Base-by-base conservation (phyloP, 164 flowering plant species). In the Aristolochia californica region DNA sequence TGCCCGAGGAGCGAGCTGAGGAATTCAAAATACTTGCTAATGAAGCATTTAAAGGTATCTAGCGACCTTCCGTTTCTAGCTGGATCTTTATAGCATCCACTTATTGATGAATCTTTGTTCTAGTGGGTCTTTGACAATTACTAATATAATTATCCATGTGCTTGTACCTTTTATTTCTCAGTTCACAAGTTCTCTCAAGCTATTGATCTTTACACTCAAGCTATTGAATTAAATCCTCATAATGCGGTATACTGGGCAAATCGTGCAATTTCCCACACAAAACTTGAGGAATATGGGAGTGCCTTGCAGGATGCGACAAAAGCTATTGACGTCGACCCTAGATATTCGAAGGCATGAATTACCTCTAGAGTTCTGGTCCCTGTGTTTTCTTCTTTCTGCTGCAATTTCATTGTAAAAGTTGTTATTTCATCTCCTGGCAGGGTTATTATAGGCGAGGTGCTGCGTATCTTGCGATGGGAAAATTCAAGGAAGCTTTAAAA, bases 391-490 rank as follows among this genome's bases (percentile, higher is more conserved):
- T 16, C 45, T 48, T 17, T 45, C 40, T 53, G 28, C 11, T 59
- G 2, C 49, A 15, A 43, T 60, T 45, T 27, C 67, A 16, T 69
- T 52, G 62, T 75, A 59, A 74, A 57, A 27, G n/a, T 48, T 55
- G 23, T 58, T 17, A 2, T 50, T 10, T 50, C 1, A 22, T 22
- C 13, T 18, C 53, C 26, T 62, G 4, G 13, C 83, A 93, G 97
- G 99, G 97, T 59, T 93, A 87, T 75, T 93, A 93, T 61, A 72
- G 99, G 70, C 74, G 96, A 45, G 99, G 99, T 57, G 99, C 95
- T 5, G 97, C 99, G 30, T 77, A 85, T 75, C 91, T 93, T 76
- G 83, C 88, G 45, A 84, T 93, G 99, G 99, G 99, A 22, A 93
- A 93, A 70, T 84, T 93, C 63, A 93, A 93, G 75, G 99, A 93